Evolutionary conservation across 495 filamentous ascomycete species (phyloP), one percentile per base, ranked within the genome.

Genomic region (Aspergillus ostianus): DNA sequence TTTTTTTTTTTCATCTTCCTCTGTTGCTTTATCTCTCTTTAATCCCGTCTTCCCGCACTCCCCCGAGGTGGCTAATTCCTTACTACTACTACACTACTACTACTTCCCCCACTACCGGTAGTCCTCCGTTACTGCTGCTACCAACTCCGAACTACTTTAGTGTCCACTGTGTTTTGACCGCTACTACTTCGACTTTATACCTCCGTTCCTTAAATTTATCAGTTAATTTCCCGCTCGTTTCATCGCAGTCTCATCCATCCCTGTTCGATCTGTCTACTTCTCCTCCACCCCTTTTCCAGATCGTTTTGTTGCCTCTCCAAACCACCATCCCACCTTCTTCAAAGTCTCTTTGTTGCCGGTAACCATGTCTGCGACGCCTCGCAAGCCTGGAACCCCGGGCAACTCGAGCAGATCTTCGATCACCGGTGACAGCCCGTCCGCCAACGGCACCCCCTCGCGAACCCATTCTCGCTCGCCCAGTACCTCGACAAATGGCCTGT

Each of bases 321-420:
- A 47, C 23, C 12, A 47, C 46, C 47, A 49, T 12, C 41, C 51
- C 30, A 51, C 59, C 13, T 56, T 56, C 60, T 36, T 56, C 27
- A 26, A 51, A 56, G 54, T 57, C 23, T 64, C 58, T 48, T 63
- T 52, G 65, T 65, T 58, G 59, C 62, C 65, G 61, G 66, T 57
- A 57, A 76, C 57, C 41, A 78, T 78, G 76, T 78, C 76, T 67
- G 69, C 76, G 66, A 70, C 70, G 55, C 71, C 76, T 73, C 76
- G 76, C 66, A 78, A 77, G 64, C 67, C 75, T 66, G 73, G 70
- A 66, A 73, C 70, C 17, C 69, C 73, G 62, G 73, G 63, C 66
- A 71, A 63, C 70, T 65, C 76, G 67, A 69, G 59, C 68, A 78
- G 69, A 64, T 73, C 74, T 63, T 69, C 74, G 55, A 58, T 23